Base-by-base conservation (phyloP, 306 rosid genomes). In the Quillaja saponaria region DNA sequence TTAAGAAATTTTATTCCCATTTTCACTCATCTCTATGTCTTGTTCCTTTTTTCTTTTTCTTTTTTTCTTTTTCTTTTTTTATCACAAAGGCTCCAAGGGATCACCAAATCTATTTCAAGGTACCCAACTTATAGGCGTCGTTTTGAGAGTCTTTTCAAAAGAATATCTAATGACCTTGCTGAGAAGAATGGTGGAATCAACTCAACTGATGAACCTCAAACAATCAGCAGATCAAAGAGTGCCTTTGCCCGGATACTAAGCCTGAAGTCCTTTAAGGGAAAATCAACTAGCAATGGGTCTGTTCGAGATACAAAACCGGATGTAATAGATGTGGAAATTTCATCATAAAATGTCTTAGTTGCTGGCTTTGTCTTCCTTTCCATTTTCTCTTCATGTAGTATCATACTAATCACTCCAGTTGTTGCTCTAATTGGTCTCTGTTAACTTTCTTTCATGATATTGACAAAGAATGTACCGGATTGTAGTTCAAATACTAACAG, bases 101-200 rank as follows among this genome's bases (percentile, higher is more conserved):
- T 94, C 70, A 94, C 87, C 19, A 89, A 81, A 64, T 89, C 97
- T 10, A 89, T 89, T 76, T 74, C 97, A 19, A 87, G 99, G 82
- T 94, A 76, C 35, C 99, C 95, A 1, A 94, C 97, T 8, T 83
- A 67, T 72, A 73, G 70, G 84, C 96, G 97, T 11, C 89, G 94
- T 11, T 83, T 85, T 21, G 96, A 87, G 50, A 28, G 58, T 62
- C 86, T 94, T 58, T 76, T 84, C 14, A 75, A 78, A 35, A 4
- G 62, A 14, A 38, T 94, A 44, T 80, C 82, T 0, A 82, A 83
- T 8, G 83, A 85, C 53, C 84, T 78, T 50, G 77, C 81, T 3
- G 74, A 53, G 81, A 84, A 74, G 70, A 77, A 69, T 12, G 76
- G 74, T 72, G 21, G 19, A 35, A 18, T 9, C 55, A n/a, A 39